A percentile compares a stretch with the other conserved stretches of the same genome.
phyloP scores from a whole-genome alignment of 2,329 filamentous ascomycete species.

The Cladophialophora chaetospira region DNA sequence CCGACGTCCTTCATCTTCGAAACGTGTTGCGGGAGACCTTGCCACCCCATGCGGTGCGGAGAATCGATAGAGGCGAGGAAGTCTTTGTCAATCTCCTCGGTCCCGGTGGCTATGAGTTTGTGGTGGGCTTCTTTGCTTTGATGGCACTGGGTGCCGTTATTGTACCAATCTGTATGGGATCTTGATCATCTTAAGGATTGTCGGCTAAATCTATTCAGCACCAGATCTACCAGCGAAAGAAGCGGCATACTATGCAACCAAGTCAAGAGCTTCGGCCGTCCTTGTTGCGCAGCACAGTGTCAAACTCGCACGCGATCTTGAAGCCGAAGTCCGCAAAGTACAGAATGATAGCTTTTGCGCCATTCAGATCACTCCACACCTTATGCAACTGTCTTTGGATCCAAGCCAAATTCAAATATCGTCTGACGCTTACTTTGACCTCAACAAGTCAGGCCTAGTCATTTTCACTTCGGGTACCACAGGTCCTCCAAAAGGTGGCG shows the following conservation, averaged over 20 bases:
- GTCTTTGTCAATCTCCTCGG: conserved; percentile 47
- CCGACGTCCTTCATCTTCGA: conserved; percentile 49
- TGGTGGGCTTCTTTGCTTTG: conserved; percentile 52
- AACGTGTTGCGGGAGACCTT: conserved; percentile 37
- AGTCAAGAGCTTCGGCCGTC: conserved; percentile 16
- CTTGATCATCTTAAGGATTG: background rate
- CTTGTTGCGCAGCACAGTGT: conserved; percentile 14
- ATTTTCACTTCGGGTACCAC: conserved; percentile 35
- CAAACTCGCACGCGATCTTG: conserved; percentile 12
- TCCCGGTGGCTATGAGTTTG: conserved; percentile 51
- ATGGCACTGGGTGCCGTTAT: conserved; percentile 50
- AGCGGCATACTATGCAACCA: conserved; percentile 35
- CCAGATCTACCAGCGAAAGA: conserved; percentile 35
- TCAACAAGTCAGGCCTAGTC: conserved; percentile 36
- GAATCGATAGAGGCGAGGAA: conserved; percentile 39
- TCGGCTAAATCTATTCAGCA: conserved; percentile 3
- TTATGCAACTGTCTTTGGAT: conserved; percentile 18
- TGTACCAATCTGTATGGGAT: conserved; percentile 43
- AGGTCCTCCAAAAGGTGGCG: conserved; percentile 31
- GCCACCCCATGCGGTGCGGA: conserved; percentile 37
- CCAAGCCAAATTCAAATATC: conserved; percentile 30
- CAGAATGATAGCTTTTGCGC: background rate
- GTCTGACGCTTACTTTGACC: conserved; percentile 33
- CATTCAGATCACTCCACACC: conserved; percentile 33
- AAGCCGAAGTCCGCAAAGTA: background rate